A percentile compares a stretch with the other conserved stretches of the same genome.
Evolutionary conservation across 768 basidiomycete species (phyloP).

Genomic region (Hypsizygus marmoreus): DNA sequence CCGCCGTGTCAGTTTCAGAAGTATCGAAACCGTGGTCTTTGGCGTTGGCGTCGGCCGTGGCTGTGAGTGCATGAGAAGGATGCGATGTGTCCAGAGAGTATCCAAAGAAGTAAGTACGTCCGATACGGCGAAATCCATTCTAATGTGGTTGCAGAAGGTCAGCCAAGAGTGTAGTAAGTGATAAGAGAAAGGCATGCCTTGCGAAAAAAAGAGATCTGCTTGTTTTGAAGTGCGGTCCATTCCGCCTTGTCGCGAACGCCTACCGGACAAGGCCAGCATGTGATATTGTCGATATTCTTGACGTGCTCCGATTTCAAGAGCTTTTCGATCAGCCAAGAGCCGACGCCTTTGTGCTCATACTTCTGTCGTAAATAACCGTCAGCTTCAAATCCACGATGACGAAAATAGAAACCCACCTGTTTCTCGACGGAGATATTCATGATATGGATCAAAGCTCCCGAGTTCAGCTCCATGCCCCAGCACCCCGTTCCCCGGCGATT

Average conservation of each 20-base stretch:
- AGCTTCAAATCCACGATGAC: not conserved
- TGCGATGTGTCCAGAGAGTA: constrained; percentile 22
- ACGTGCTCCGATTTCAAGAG: constrained; percentile 21
- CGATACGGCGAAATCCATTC: constrained; percentile 28
- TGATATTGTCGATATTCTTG: constrained; percentile 13
- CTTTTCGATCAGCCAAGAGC: constrained; percentile 20
- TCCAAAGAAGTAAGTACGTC: constrained; percentile 24
- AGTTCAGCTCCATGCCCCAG: constrained; percentile 28
- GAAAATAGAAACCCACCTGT: constrained; percentile 10
- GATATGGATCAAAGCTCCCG: constrained; percentile 28
- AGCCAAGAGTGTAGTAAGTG: not conserved
- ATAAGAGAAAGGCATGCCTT: not conserved
- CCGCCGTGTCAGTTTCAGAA: not conserved
- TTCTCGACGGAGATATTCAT: constrained; percentile 21
- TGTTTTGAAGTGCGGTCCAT: not conserved
- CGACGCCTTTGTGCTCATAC: constrained; percentile 20
- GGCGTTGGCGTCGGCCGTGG: constrained; percentile 4
- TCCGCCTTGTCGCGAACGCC: not conserved
- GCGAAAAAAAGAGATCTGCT: constrained; percentile 6
- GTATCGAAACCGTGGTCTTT: not conserved
- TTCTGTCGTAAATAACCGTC: constrained; percentile 10
- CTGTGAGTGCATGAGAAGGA: constrained; percentile 18
- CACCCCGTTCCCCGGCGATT: constrained; percentile 29
- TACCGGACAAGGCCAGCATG: constrained; percentile 27
- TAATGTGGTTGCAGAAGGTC: not conserved